Evolutionary conservation across 129 eudicot genomes (phyloP), one percentile per base, ranked within the genome.

Genomic region (Flaveria robusta): DNA sequence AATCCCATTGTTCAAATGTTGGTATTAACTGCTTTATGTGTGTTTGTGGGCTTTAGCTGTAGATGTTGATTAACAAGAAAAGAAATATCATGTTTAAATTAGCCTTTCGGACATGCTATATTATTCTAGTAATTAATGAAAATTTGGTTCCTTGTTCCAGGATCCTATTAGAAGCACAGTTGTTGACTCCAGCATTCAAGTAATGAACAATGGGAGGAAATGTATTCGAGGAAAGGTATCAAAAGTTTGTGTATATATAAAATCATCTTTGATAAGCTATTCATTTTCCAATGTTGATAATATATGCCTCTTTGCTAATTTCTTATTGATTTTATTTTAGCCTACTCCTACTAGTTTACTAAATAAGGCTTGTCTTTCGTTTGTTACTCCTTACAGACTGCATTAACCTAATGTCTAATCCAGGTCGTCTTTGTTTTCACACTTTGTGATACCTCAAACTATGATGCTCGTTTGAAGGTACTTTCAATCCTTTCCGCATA

Each of bases 351-450:
- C 52, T 46, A 46, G 18, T 47, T 47, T 47, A 15, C n/a, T 47
- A 14, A 13, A 46, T 46, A 46, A 46, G n/a, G 52, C 52, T 46
- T 2, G 18, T 55, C 10, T 55, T 19, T 19, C 12, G 9, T 39
- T 26, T 74, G 45, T 27, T 70, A 52, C 26, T 68, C 19, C 51
- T 72, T 19, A 43, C 39, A 5, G 50, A 74, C 64, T 37, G 9
- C 26, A 49, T 69, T 49, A 55, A 51, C 14, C 12, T 74, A 14
- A 68, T 23, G 72, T 41, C 74, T 39, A 39, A 42, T 81, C 42
- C 88, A 88, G 93, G 91, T 88, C 71, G 71, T 88, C 39, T 90
- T 86, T 65, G 77, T 90, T 78, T 90, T 90, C 83, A 90, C 91
- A 12, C 87, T 90, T 52, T 82, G 79, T 81, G 86, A 90, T 74